Base-by-base conservation (phyloP, 306 rosid species). In the Cyamopsis tetragonoloba region DNA sequence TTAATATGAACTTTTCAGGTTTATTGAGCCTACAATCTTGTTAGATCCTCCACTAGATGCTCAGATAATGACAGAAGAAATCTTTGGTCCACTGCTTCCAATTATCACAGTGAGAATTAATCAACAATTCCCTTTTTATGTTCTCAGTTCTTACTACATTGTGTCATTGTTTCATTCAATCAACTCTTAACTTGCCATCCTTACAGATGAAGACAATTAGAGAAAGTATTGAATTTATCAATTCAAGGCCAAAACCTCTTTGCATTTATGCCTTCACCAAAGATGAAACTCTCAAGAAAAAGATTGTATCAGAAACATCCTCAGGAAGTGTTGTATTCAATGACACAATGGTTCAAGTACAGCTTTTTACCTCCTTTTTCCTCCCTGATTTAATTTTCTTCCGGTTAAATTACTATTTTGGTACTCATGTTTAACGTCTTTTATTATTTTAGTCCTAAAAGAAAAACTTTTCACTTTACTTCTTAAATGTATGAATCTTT, bases 61-160 rank as follows among this genome's bases (percentile, higher is more conserved):
- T 19, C 78, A 57, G 55, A 75, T 93, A 66, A 88, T 89, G 96
- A 79, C 64, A 7, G 98, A 90, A 80, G 98, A 93, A 78, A 90
- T 93, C 12, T 93, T 93, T 58, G 98, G 98, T 1, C 97, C 97
- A 0, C 18, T 93, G 58, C 92, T 93, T 58, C 98, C 98, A 6
- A 74, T 93, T 44, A 89, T 93, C 85, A 89, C 95, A 9, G 98
- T 93, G 78, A 89, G 88, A 71, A 72, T 32, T 39, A 39, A 20
- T 32, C 44, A 39, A 20, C 27, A 60, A 19, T 22, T 53, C 11
- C 13, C 15, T 27, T n/a, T 60, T 46, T 6, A 23, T 61, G 50
- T 44, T 53, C 11, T 43, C 20, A 39, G 23, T 43, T 51, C 32
- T 14, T 54, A 41, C n/a, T 19, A 54, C 32, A 63, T 54, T 22